A percentile compares a stretch with the other conserved stretches of the same genome.
phyloP scores from a whole-genome alignment of 2,329 filamentous ascomycete species.

The Alternaria burnsii region DNA sequence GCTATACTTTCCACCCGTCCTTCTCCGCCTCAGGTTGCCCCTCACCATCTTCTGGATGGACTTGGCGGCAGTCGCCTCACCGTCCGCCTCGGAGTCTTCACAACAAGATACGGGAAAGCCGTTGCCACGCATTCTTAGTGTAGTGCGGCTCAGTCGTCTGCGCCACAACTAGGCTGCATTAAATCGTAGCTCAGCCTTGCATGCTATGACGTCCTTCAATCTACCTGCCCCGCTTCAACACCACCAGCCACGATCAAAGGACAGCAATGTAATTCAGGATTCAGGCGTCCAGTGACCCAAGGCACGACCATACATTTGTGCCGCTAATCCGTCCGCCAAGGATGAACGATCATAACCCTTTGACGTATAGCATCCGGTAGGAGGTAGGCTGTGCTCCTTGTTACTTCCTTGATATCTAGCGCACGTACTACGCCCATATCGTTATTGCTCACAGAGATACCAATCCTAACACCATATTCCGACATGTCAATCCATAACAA shows the following conservation, averaged over 20 bases:
- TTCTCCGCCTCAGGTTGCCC: not conserved
- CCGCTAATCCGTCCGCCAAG: conserved; percentile 21
- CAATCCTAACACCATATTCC: not conserved
- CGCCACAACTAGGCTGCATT: conserved; percentile 14
- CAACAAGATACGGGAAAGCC: not conserved
- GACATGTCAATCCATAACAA: conserved; percentile 36
- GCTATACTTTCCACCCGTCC: conserved; percentile 20
- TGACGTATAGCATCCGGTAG: not conserved
- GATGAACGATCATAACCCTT: conserved; percentile 4
- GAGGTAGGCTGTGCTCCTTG: conserved; percentile 9
- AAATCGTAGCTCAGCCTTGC: conserved; percentile 7
- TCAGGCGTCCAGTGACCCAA: conserved; percentile 26
- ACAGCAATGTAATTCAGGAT: not conserved
- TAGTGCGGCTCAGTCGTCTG: conserved; percentile 5
- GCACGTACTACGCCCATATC: not conserved
- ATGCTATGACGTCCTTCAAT: conserved; percentile 13
- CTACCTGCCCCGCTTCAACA: conserved; percentile 5
- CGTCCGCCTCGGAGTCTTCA: not conserved
- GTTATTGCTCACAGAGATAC: not conserved
- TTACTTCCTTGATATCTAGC: conserved; percentile 1
- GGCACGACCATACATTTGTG: conserved; percentile 10
- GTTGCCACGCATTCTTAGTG: not conserved
- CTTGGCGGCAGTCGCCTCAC: not conserved
- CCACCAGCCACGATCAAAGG: not conserved
- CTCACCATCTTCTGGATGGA: not conserved